Base-by-base conservation (phyloP, 495 filamentous ascomycete species). In the Penicillium psychrofluorescens region DNA sequence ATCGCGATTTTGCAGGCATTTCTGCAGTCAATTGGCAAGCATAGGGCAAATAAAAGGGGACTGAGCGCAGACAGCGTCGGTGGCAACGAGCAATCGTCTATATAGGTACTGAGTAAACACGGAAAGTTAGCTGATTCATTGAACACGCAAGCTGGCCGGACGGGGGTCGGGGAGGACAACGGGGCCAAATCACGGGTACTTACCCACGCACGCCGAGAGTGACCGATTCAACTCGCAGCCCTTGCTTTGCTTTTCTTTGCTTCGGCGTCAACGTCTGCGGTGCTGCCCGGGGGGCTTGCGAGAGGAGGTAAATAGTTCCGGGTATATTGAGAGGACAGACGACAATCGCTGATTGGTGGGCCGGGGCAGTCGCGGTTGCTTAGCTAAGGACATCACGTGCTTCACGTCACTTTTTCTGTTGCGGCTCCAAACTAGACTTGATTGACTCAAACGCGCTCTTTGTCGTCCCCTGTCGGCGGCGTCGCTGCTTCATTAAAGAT, bases 1-100 rank as follows among this genome's bases (percentile, higher is more conserved):
- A 95, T 62, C 92, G 84, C 52, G 88, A 94, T 61, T 76, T 78
- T 53, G 70, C 63, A 50, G 72, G 64, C 75, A 78, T 78, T 13
- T 55, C 53, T 48, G 49, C 42, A 45, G 56, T 38, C 28, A 52
- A 56, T 58, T 45, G 58, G 44, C 48, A 50, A 56, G 48, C 62
- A 67, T 66, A 56, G 37, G 48, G 44, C 41, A 34, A 43, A 42
- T 27, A 40, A 32, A 43, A 0, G 22, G 22, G 38, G 35, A 13
- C 16, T 28, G 28, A 32, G 35, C 8, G 27, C 37, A 38, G 36
- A 39, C 9, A 44, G 44, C 32, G 33, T 29, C 38, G 38, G 41
- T 28, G 32, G 33, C 29, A 32, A 22, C 22, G 2, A 22, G 22
- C 22, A 22, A 22, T 22, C 22, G 22, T 22, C 22, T 22, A 22